Percentiles rank a stretch among this genome's conserved stretches.
phyloP scores from a whole-genome alignment of 495 filamentous ascomycete species.

The Daldinia vernicosa region DNA sequence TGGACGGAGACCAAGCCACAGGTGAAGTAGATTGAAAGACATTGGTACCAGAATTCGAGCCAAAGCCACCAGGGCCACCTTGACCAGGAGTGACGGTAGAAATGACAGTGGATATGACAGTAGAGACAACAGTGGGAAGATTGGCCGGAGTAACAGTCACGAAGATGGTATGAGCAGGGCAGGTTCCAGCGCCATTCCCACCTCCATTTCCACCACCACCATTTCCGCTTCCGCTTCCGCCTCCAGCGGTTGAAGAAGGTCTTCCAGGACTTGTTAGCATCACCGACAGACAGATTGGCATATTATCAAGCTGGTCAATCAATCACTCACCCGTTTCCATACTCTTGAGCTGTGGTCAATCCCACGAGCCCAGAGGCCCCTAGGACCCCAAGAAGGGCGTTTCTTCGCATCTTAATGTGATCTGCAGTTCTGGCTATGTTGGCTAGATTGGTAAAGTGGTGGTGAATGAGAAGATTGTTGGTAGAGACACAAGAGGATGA shows the following conservation, averaged over 20 bases:
- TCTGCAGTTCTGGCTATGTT: constrained; percentile 26
- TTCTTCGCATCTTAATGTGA: constrained; percentile 37
- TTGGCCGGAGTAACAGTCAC: constrained; percentile 45
- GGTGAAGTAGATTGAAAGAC: constrained; percentile 29
- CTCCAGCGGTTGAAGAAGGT: constrained; percentile 21
- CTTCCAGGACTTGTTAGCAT: constrained; percentile 22
- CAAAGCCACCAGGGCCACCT: constrained; percentile 36
- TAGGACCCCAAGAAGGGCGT: constrained; percentile 41
- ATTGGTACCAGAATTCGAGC: constrained; percentile 28
- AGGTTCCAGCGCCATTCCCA: constrained; percentile 35
- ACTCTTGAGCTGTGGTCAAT: constrained; percentile 41
- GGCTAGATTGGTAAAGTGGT: constrained; percentile 20
- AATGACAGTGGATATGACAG: constrained; percentile 43
- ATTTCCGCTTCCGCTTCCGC: constrained; percentile 9
- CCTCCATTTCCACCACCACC: constrained; percentile 10
- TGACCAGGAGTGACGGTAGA: constrained; percentile 36
- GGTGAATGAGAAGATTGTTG: constrained; percentile 36
- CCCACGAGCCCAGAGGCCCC: constrained; percentile 39
- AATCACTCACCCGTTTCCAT: constrained; percentile 42
- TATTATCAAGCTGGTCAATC: neutral
- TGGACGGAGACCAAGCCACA: constrained; percentile 36
- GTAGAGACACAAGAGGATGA: constrained; percentile 22
- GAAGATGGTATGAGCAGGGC: constrained; percentile 49
- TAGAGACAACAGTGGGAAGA: constrained; percentile 42
- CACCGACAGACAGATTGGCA: neutral